Conservation (phyloP, 2,329 filamentous ascomycete genomes). For the Juglanconis oblonga region DNA sequence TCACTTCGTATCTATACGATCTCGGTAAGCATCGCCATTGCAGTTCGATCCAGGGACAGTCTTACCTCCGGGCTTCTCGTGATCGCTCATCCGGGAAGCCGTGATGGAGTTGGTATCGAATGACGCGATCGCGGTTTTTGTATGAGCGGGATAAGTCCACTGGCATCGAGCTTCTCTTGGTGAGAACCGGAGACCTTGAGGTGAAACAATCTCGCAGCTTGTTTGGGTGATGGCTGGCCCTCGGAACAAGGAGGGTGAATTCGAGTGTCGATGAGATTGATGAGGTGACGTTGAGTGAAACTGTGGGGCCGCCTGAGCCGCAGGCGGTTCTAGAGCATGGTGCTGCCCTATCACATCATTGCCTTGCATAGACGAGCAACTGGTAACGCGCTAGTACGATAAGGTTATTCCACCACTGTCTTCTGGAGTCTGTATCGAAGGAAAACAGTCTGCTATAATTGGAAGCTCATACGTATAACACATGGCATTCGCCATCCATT, state of each 20-base stretch:
- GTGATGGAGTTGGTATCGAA: constrained; percentile 14
- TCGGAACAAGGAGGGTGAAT: not conserved
- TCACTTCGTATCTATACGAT: constrained; percentile 24
- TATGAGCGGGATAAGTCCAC: not conserved
- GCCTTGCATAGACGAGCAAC: not conserved
- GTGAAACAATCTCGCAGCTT: not conserved
- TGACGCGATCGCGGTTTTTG: not conserved
- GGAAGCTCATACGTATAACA: too few relatives aligned
- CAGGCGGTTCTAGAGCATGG: not conserved
- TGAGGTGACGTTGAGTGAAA: not conserved
- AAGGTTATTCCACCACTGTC: not conserved
- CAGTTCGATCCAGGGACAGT: too few relatives aligned
- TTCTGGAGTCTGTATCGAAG: too few relatives aligned
- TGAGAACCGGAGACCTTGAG: not conserved
- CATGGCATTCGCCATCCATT: too few relatives aligned
- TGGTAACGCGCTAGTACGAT: not conserved
- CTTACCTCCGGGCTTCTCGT: constrained; percentile 15
- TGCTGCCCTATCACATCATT: not conserved
- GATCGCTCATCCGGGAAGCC: constrained; percentile 10
- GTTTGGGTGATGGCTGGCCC: not conserved
- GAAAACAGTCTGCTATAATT: not conserved
- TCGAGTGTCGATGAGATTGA: not conserved
- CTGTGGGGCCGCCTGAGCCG: not conserved
- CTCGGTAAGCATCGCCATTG: not conserved
- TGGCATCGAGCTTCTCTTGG: not conserved